Conservation (phyloP, 257 asterid species). For the Cruciata laevipes region DNA sequence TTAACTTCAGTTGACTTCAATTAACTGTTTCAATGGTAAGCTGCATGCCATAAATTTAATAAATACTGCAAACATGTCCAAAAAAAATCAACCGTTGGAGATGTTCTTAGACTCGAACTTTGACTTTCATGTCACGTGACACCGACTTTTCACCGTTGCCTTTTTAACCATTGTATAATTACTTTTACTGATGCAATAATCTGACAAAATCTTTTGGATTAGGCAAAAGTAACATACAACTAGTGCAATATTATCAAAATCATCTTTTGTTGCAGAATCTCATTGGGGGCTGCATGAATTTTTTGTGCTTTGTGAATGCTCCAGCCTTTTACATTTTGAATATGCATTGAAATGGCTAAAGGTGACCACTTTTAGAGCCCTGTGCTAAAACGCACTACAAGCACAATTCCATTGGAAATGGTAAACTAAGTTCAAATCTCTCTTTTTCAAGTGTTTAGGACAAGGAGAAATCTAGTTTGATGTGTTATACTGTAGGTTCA, state of each 20-base stretch:
- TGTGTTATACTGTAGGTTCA: slow-evolving; percentile 19
- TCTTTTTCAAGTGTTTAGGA: slow-evolving; percentile 8
- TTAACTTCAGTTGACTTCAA: background rate
- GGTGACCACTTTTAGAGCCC: slow-evolving; percentile 41
- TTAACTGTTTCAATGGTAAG: no score
- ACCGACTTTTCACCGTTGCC: background rate
- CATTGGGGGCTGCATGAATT: slow-evolving; percentile 31
- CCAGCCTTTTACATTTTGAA: slow-evolving; percentile 11
- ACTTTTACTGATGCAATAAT: background rate
- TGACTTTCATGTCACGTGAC: background rate
- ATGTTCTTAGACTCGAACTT: background rate
- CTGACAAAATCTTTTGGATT: slow-evolving; percentile 3
- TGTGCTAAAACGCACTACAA: slow-evolving; percentile 32
- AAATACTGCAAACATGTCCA: background rate
- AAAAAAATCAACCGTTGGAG: background rate
- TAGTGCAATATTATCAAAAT: slow-evolving; percentile 7
- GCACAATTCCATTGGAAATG: slow-evolving; percentile 16
- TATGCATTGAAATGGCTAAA: slow-evolving; percentile 18
- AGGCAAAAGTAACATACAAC: background rate
- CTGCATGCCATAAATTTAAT: no score
- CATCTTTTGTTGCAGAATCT: slow-evolving; percentile 37
- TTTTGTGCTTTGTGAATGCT: slow-evolving; percentile 49
- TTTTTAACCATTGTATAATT: background rate
- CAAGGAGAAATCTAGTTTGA: slow-evolving; percentile 6
- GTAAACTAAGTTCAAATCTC: slow-evolving; percentile 7